phyloP scores from a whole-genome alignment of 2,329 filamentous ascomycete species.

The Xylariaceae sp. region DNA sequence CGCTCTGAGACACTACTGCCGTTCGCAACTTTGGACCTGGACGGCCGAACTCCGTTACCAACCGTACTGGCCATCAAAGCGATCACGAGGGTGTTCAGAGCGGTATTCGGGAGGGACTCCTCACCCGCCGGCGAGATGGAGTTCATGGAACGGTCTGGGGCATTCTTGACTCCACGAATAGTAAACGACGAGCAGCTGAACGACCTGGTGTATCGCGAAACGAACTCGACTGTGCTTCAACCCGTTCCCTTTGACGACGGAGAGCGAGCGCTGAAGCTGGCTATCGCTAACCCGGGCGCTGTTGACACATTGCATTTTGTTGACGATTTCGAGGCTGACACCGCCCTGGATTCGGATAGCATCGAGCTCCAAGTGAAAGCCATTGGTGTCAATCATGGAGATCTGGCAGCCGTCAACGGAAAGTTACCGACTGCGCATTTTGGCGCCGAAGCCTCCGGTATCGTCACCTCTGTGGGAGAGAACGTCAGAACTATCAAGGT shows the following conservation, averaged over 20 bases:
- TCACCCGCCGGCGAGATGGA: conserved; percentile 36
- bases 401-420: conserved; percentile 26
- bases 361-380: conserved; percentile 28
- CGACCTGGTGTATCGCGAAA: conserved; percentile 39
- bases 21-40: conserved; percentile 31
- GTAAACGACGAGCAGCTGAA: conserved; percentile 38
- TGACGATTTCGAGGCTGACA: conserved; percentile 23
- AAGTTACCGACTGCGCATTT: conserved; percentile 24
- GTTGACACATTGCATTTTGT: conserved; percentile 29
- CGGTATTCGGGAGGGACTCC: conserved; percentile 31
- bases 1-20: conserved; percentile 31
- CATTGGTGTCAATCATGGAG: conserved; percentile 27
- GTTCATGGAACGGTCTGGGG: conserved; percentile 36
- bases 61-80: conserved; percentile 20
- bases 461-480: conserved; percentile 23
- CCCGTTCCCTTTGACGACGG: conserved; percentile 34
- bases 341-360: conserved; percentile 31
- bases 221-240: conserved; percentile 34
- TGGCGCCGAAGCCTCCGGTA: conserved; percentile 26
- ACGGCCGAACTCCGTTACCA: conserved; percentile 22
- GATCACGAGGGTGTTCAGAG: conserved; percentile 31
- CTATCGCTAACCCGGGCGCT: conserved; percentile 23
- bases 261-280: conserved; percentile 24
- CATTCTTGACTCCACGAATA: conserved; percentile 36
- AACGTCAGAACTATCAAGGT: conserved; percentile 23